These are phyloP conservation scores for Stereum hirsutum DNA, from an alignment of 1,284 basidiomycete genomes.

Conservation along the genomic window DNA sequence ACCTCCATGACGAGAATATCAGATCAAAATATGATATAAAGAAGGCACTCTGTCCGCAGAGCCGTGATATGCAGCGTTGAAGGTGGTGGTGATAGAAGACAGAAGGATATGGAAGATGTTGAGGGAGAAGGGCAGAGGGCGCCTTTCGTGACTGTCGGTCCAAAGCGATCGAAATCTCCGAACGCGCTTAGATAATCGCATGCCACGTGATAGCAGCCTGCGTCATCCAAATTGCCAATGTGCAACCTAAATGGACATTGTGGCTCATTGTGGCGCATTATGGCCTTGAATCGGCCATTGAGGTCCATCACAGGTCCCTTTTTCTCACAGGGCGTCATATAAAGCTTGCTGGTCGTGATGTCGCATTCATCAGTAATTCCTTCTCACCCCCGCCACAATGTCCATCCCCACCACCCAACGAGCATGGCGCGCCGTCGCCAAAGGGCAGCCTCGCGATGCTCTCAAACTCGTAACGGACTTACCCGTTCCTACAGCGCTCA, in stretches of 20 bases:
- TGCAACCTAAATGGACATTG: too few relatives aligned
- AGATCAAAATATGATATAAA: neutral
- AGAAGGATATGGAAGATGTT: neutral
- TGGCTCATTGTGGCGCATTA: too few relatives aligned
- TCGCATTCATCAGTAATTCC: too few relatives aligned
- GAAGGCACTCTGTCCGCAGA: neutral
- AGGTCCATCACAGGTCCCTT: too few relatives aligned
- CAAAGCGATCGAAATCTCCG: slow-evolving; percentile 1
- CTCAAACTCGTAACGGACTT: slow-evolving; percentile 34
- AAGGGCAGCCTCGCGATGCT: slow-evolving; percentile 32
- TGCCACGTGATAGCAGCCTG: neutral
- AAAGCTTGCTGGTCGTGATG: too few relatives aligned
- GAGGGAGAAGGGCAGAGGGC: slow-evolving; percentile 4
- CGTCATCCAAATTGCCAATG: too few relatives aligned
- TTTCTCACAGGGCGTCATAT: too few relatives aligned
- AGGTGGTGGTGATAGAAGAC: neutral
- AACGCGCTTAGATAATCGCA: neutral
- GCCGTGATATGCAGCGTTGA: neutral
- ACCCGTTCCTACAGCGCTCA: slow-evolving; percentile 34
- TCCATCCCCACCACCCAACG: slow-evolving; percentile 20
- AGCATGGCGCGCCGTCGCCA: slow-evolving; percentile 23
- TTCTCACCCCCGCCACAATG: neutral
- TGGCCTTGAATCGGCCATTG: too few relatives aligned
- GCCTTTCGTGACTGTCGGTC: neutral
- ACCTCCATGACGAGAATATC: slow-evolving; percentile 3